Evolutionary conservation across 257 asterid genomes (phyloP), one percentile per base, ranked within the genome.

Genomic region (Thymus quinquecostatus): DNA sequence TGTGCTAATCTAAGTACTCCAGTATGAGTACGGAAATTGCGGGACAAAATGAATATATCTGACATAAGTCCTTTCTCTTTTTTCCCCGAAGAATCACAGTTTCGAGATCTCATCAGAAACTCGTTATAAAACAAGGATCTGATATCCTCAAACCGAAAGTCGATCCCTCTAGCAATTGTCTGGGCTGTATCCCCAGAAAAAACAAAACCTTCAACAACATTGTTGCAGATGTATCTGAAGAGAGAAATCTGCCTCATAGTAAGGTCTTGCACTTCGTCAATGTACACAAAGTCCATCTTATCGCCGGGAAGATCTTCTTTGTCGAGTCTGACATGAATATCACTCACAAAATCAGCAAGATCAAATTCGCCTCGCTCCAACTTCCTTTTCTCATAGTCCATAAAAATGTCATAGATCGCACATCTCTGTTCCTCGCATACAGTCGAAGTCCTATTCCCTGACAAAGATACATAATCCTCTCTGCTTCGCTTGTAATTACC

Each of bases 211-310:
- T 88, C 90, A 9, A 84, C 87, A n/a, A 82, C 60, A 70, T 86
- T 86, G 21, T 55, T 66, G 77, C 92, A 86, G 32, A 88, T 72
- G 61, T 88, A 63, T 63, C 75, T 76, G 82, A 88, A 86, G 45
- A 88, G 88, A 2, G 89, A 76, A 48, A 86, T 71, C 61, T 90
- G 95, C 12, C 83, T 80, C 88, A 82, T 84, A 3, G 82, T 80
- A 2, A 90, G 88, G 67, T 90, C 96, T 61, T 87, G 96, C 1
- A 90, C 92, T 80, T 90, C 95, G 66, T 90, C 92, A 68, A 90
- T 79, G 78, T 87, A 90, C 1, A 88, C 91, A 75, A 85, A 88
- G 74, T 86, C 89, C 82, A 90, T 84, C 64, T 88, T 86, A 66
- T 86, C 89, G 5, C 95, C 85, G 0, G 45, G 63, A 12, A 86